Evolutionary conservation across 305 asterid genomes (phyloP).

Genomic region (Plantago coronopus): DNA sequence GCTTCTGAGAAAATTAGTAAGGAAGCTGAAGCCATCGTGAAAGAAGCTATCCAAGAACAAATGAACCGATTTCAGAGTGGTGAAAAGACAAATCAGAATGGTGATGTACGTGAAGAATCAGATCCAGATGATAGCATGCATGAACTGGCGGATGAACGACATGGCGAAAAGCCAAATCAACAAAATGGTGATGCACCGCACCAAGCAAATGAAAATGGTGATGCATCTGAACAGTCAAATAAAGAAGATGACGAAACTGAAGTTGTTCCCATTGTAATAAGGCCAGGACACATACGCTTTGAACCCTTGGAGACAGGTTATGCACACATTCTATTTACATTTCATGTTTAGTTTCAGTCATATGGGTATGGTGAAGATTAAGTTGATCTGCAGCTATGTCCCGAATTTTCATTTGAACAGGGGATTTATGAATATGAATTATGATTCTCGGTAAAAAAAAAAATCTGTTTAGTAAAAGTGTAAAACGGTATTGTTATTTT

Average conservation of each 20-base stretch:
- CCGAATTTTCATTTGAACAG: slow-evolving; percentile 3
- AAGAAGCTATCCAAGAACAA: slow-evolving; percentile 24
- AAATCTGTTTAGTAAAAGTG: too few relatives aligned
- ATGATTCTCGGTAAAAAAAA: too few relatives aligned
- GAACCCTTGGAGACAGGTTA: slow-evolving; percentile 74
- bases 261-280: slow-evolving; percentile 64
- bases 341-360: neutral
- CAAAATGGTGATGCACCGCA: slow-evolving; percentile 25
- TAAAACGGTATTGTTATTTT: too few relatives aligned
- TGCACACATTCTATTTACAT: slow-evolving; percentile 20
- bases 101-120: slow-evolving; percentile 34
- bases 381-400: slow-evolving; percentile 2
- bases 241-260: slow-evolving; percentile 45
- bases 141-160: slow-evolving; percentile 36
- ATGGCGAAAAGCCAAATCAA: slow-evolving; percentile 36
- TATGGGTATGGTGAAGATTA: slow-evolving; percentile 13
- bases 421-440: slow-evolving; percentile 8
- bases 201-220: slow-evolving; percentile 38
- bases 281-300: slow-evolving; percentile 98
- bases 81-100: slow-evolving; percentile 36
- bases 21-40: slow-evolving; percentile 6
- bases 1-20: slow-evolving; percentile 5
- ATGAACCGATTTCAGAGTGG: slow-evolving; percentile 16
- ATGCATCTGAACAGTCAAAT: slow-evolving; percentile 35
- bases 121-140: slow-evolving; percentile 30